Percentiles rank a stretch among this genome's conserved stretches.
These are phyloP conservation scores for Quercus glauca DNA, from an alignment of 306 rosid species.

Conservation along the genomic window DNA sequence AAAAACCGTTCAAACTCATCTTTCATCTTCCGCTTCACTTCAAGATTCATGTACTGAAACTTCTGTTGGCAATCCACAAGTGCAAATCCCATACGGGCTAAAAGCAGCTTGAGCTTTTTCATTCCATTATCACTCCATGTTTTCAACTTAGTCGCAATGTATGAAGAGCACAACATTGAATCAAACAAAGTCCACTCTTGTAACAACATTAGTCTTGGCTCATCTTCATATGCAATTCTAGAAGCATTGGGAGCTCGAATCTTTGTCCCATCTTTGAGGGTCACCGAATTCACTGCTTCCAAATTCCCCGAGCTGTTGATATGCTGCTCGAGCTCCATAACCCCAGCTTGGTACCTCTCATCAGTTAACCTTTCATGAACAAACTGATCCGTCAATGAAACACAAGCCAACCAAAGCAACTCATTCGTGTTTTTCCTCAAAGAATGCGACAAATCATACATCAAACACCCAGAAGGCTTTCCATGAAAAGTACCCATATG, in stretches of 20 bases:
- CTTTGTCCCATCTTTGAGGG: slow-evolving; percentile 84
- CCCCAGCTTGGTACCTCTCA: slow-evolving; percentile 88
- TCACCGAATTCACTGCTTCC: slow-evolving; percentile 69
- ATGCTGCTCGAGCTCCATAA: slow-evolving; percentile 90
- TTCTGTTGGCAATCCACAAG: slow-evolving; percentile 94
- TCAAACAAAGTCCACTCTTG: slow-evolving; percentile 93
- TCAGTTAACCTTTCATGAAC: slow-evolving; percentile 85
- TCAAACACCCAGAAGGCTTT: slow-evolving; percentile 90
- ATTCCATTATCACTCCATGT: slow-evolving; percentile 97
- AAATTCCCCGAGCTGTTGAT: slow-evolving; percentile 81
- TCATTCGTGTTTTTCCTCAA: slow-evolving; percentile 86
- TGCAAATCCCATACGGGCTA: slow-evolving; percentile 93
- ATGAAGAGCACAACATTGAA: slow-evolving; percentile 88
- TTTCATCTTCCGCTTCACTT: slow-evolving; percentile 85
- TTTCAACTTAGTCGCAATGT: slow-evolving; percentile 82
- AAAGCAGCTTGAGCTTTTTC: slow-evolving; percentile 81
- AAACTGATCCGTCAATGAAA: slow-evolving; percentile 87
- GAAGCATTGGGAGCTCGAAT: slow-evolving; percentile 65
- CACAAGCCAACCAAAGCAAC: slow-evolving; percentile 83
- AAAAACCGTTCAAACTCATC: slow-evolving; percentile 71
- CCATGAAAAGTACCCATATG: slow-evolving; percentile 89
- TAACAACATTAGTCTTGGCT: slow-evolving; percentile 82
- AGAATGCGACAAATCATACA: slow-evolving; percentile 83
- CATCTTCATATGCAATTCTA: slow-evolving; percentile 84
- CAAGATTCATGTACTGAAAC: slow-evolving; percentile 85